Conservation (phyloP, 305 asterid genomes). For the Ruellia speciosa region DNA sequence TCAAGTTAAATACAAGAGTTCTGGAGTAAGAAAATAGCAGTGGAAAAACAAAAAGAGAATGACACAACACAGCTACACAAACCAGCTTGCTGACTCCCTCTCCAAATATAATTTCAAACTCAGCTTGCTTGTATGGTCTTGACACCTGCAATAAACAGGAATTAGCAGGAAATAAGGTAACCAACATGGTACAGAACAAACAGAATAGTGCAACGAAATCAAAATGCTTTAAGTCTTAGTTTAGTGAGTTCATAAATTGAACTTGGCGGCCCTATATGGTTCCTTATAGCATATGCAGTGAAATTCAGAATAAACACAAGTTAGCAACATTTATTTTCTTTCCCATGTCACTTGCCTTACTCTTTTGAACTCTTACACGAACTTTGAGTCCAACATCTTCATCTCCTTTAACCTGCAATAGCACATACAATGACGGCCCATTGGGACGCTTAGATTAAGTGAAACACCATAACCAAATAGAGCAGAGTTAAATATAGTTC, state of each 20-base stretch:
- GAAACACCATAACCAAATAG: constrained; percentile 14
- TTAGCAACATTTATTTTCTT: background rate
- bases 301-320: background rate
- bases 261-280: background rate
- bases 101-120: constrained; percentile 89
- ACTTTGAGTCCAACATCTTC: constrained; percentile 91
- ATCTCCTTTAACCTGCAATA: constrained; percentile 74
- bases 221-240: background rate
- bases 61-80: constrained; percentile 20
- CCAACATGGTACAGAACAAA: constrained; percentile 8
- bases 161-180: constrained; percentile 20
- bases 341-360: constrained; percentile 51
- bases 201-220: constrained; percentile 1
- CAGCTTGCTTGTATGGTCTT: constrained; percentile 99
- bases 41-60: constrained; percentile 5
- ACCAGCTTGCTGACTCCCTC: constrained; percentile 98
- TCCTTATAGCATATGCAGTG: too few species aligned
- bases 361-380: constrained; percentile 98
- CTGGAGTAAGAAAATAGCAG: constrained; percentile 16
- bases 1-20: constrained; percentile 15
- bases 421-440: constrained; percentile 19
- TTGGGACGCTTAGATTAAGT: constrained; percentile 9
- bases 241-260: background rate
- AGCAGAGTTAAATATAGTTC: too few species aligned
- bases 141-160: constrained; percentile 52